phyloP scores from a whole-genome alignment of 2,329 filamentous ascomycete genomes.

The Ambrosiella beaveri region DNA sequence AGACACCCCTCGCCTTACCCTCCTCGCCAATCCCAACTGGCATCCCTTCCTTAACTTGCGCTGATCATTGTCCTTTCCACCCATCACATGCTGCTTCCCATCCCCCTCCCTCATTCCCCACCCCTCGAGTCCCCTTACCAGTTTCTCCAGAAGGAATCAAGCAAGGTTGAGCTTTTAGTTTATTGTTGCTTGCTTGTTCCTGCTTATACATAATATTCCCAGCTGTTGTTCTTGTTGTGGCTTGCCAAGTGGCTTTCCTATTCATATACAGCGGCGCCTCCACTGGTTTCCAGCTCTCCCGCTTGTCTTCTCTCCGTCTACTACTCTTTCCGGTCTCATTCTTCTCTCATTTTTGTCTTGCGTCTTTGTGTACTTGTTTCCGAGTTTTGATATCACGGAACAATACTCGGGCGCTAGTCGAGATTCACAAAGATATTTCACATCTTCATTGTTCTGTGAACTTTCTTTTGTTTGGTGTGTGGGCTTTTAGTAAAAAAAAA shows the following conservation, averaged over 20 bases:
- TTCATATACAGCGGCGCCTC: constrained; percentile 5
- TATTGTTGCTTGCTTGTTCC: neutral
- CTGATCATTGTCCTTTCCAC: neutral
- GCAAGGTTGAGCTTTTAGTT: constrained; percentile 1
- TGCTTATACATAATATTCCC: neutral
- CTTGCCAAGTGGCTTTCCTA: constrained; percentile 7
- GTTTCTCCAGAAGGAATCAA: constrained; percentile 5
- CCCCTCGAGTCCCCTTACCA: neutral
- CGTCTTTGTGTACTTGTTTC: constrained; percentile 12
- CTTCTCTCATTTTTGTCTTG: constrained; percentile 14
- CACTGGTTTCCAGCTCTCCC: neutral
- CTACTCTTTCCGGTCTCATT: constrained; percentile 12
- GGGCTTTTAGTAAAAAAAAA: neutral
- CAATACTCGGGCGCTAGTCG: neutral
- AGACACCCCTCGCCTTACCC: neutral
- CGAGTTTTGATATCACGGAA: neutral
- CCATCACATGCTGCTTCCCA: neutral
- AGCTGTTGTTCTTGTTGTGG: constrained; percentile 4
- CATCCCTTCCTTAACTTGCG: neutral
- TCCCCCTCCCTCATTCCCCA: neutral
- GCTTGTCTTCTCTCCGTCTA: constrained; percentile 4
- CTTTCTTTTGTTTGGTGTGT: neutral
- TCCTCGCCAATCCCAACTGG: neutral
- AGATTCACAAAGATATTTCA: neutral
- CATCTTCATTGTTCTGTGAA: constrained; percentile 3